A percentile compares a stretch with the other conserved stretches of the same genome.
Conservation (phyloP, 1,284 basidiomycete genomes). For the Coniferiporia weirii region DNA sequence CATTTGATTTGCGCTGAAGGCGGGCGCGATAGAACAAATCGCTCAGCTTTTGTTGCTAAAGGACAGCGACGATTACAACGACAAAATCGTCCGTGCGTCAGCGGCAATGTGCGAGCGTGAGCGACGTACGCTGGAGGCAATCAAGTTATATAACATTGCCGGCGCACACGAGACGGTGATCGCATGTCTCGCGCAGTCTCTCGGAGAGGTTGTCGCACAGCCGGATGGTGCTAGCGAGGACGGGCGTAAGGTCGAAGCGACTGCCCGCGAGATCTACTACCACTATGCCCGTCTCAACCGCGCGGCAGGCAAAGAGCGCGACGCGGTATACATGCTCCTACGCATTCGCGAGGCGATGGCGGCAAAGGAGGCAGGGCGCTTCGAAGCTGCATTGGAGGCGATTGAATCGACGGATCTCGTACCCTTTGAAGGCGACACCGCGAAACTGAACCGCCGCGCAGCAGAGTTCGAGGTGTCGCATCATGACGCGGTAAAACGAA, state of each 20-base stretch:
- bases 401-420: constrained; percentile 89
- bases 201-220: constrained; percentile 80
- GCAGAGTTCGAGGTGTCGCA: constrained; percentile 81
- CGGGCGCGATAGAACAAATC: constrained; percentile 83
- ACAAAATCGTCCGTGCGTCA: constrained; percentile 78
- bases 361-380: constrained; percentile 67
- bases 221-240: constrained; percentile 65
- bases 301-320: constrained; percentile 70
- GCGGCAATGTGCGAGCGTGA: constrained; percentile 72
- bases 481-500: constrained; percentile 85
- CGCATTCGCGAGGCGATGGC: constrained; percentile 80
- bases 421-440: constrained; percentile 83
- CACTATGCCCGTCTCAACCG: constrained; percentile 83
- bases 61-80: constrained; percentile 71
- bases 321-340: constrained; percentile 74
- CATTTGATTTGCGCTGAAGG: constrained; percentile 38
- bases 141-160: constrained; percentile 94
- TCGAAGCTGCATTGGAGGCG: constrained; percentile 78
- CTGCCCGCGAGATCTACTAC: constrained; percentile 79
- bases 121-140: constrained; percentile 85
- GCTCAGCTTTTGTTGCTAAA: constrained; percentile 73
- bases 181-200: constrained; percentile 79
- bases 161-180: constrained; percentile 90
- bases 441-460: constrained; percentile 80
- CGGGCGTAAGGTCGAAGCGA: constrained; percentile 65